A percentile compares a stretch with the other conserved stretches of the same genome.
Evolutionary conservation across 192 early-diverging fungal species (phyloP).

Genomic region (Mortierella antarctica): DNA sequence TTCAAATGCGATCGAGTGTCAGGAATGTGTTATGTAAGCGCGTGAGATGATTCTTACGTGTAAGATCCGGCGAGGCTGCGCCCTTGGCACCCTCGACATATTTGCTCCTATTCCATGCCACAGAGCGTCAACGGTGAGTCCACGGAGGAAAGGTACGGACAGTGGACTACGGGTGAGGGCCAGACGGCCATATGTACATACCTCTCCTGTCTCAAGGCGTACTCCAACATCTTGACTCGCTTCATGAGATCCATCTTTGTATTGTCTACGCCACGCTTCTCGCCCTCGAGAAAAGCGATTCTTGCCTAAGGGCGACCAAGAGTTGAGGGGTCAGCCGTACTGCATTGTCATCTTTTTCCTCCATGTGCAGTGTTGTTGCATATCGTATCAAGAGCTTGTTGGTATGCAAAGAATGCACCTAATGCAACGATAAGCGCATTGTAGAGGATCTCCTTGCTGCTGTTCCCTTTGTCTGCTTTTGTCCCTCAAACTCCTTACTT

Average conservation of each 20-base stretch:
- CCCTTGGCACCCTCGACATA: conserved; percentile 30
- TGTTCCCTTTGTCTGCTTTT: no score
- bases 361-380: background rate
- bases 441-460: background rate
- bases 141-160: no score
- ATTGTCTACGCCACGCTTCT: conserved; percentile 78
- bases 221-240: conserved; percentile 91
- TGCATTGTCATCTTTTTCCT: background rate
- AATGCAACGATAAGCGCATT: no score
- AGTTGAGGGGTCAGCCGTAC: background rate
- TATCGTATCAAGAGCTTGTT: background rate
- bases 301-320: conserved; percentile 65
- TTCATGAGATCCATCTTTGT: conserved; percentile 77
- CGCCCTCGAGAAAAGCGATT: conserved; percentile 82
- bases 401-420: background rate
- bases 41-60: background rate
- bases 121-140: no score
- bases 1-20: no score
- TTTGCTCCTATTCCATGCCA: conserved; percentile 35
- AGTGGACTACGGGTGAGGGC: no score
- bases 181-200: conserved; percentile 20
- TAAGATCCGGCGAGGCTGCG: background rate
- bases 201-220: conserved; percentile 81
- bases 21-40: no score
- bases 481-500: no score